Evolutionary conservation across 805 yeast species (phyloP).

Genomic region (Candida silvatica): DNA sequence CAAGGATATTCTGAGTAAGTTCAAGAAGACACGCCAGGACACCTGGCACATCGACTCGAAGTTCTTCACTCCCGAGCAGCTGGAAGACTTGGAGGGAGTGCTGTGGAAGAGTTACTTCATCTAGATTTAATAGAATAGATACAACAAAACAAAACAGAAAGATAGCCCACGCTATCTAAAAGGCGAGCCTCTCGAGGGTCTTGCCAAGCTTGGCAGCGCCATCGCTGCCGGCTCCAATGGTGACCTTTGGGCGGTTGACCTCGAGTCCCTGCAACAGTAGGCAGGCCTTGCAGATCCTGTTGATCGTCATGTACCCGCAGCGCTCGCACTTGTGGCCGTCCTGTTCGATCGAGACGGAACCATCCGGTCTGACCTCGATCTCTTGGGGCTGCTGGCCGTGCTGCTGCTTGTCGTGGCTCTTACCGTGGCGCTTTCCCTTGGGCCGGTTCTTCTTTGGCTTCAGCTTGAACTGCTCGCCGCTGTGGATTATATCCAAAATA

Average conservation of each 20-base stretch:
- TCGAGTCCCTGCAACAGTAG: conserved; percentile 79
- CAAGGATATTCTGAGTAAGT: conserved; percentile 69
- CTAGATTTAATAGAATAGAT: conserved; percentile 20
- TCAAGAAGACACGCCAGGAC: conserved; percentile 88
- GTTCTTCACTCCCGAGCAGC: conserved; percentile 66
- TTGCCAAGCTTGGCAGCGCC: conserved; percentile 60
- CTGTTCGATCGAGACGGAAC: conserved; percentile 40
- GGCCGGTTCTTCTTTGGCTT: conserved; percentile 44
- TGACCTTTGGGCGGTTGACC: conserved; percentile 57
- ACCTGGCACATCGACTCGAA: conserved; percentile 90
- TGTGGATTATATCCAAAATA: conserved; percentile 86
- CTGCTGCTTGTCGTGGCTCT: no score
- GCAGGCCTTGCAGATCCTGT: conserved; percentile 89
- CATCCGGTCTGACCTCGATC: conserved; percentile 50
- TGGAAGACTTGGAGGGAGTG: conserved; percentile 91
- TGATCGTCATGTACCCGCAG: conserved; percentile 89
- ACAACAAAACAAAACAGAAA: not conserved
- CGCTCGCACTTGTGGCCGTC: conserved; percentile 76
- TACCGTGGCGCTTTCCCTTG: conserved; percentile 24
- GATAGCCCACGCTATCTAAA: conserved; percentile 27
- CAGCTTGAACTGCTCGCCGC: conserved; percentile 80
- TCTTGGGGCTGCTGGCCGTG: conserved; percentile 27
- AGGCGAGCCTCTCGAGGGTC: conserved; percentile 55
- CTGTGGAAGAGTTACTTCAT: conserved; percentile 89
- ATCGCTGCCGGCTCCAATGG: conserved; percentile 38